phyloP scores from a whole-genome alignment of 345 rosid species.

The Acer campestre region DNA sequence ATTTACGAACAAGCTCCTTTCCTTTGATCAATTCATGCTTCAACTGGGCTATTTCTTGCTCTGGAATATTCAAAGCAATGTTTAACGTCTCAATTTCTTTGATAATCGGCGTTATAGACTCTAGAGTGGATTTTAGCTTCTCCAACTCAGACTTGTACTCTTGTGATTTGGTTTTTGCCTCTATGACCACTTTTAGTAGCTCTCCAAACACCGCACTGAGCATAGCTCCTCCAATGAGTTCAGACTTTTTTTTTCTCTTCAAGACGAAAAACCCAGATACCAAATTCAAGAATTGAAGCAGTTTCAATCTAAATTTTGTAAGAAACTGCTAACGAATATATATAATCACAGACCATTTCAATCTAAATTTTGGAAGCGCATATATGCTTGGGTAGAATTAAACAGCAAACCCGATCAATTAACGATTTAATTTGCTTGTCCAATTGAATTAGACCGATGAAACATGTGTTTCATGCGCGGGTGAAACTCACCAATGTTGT shows the following conservation, averaged over 20 bases:
- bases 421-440: too few relatives aligned
- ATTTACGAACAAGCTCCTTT: constrained; percentile 9
- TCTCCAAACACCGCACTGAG: constrained; percentile 30
- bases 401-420: too few relatives aligned
- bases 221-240: constrained; percentile 13
- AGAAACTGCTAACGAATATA: constrained; percentile 10
- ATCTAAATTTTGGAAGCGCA: neutral
- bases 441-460: too few relatives aligned
- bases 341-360: neutral
- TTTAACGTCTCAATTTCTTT: constrained; percentile 18
- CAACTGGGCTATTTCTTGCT: constrained; percentile 8
- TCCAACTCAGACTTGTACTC: constrained; percentile 19
- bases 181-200: constrained; percentile 6
- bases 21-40: constrained; percentile 13
- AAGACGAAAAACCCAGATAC: neutral
- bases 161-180: constrained; percentile 1
- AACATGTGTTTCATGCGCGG: too few relatives aligned
- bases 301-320: neutral
- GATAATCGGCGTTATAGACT: neutral
- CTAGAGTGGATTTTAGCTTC: constrained; percentile 26
- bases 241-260: too few relatives aligned
- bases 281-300: neutral
- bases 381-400: too few relatives aligned
- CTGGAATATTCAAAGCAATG: constrained; percentile 11
- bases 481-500: too few relatives aligned